Evolutionary conservation across 176 grass and related monocot species (phyloP).

Genomic region (Musa beccarii): DNA sequence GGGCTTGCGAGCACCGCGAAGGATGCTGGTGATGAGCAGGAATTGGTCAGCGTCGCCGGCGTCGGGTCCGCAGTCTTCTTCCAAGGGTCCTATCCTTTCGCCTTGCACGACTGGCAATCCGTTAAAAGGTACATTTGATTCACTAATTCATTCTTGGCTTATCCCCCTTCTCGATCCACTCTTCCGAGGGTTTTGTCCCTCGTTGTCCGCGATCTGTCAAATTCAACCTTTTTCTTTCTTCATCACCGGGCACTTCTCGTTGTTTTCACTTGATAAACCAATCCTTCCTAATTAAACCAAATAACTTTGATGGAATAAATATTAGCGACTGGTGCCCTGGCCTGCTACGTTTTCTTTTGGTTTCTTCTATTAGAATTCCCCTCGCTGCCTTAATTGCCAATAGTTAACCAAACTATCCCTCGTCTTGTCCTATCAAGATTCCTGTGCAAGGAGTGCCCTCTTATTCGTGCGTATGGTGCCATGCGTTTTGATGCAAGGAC

Average conservation of each 20-base stretch:
- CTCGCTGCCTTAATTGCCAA: no score
- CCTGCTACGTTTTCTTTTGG: not conserved
- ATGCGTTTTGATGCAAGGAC: slow-evolving; percentile 71
- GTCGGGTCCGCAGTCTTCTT: slow-evolving; percentile 80
- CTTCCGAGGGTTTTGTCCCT: not conserved
- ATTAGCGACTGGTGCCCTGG: not conserved
- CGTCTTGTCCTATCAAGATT: slow-evolving; percentile 35
- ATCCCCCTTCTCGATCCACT: not conserved
- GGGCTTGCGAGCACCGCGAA: not conserved
- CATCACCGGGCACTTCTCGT: no score
- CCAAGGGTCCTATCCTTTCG: slow-evolving; percentile 46
- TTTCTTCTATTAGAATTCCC: not conserved
- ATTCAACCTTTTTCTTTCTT: no score
- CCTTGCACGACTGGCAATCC: slow-evolving; percentile 53
- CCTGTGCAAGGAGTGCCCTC: slow-evolving; percentile 60
- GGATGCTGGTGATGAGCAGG: slow-evolving; percentile 8
- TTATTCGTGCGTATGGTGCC: slow-evolving; percentile 77
- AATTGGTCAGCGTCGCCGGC: slow-evolving; percentile 54
- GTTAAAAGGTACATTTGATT: slow-evolving; percentile 52
- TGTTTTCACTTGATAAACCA: no score
- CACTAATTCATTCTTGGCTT: not conserved
- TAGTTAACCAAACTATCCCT: not conserved
- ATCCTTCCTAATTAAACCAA: no score
- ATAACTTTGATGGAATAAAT: no score
- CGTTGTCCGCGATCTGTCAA: not conserved